Evolutionary conservation across 2,329 filamentous ascomycete genomes (phyloP), one percentile per base, ranked within the genome.

Genomic region (Sporothrix globosa): DNA sequence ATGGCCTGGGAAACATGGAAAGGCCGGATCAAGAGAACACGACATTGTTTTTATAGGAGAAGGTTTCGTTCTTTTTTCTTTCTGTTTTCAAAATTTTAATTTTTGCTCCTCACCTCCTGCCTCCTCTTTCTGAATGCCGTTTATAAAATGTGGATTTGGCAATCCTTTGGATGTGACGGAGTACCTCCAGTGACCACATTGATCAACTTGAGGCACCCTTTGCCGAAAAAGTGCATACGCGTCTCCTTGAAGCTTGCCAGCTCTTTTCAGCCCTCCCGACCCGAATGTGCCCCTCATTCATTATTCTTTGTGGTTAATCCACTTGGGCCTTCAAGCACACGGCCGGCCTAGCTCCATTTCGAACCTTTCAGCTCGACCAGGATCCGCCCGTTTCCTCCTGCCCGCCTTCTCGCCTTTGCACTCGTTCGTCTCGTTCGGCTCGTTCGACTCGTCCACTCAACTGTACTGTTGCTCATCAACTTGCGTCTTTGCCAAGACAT

Each of bases 11-110:
- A 21, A 50, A 34, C n/a, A 69, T 69, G 44, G 67, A 69, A 50
- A 5, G 24, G 67, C 48, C 48, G 67, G 67, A 50, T 58, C 53
- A 60, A 54, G 67, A 53, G 39, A 68, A 48, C 30, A 68, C 67
- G 67, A 68, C 41, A 44, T 27, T 68, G 14, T 39, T 50, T 54
- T 52, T 48, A 58, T 68, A 60, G 53, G 30, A 44, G n/a, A 54
- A 21, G 46, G 39, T 9, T 39, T 66, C 34, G 27, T 30, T 3
- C 34, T 34, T 53, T 65, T 19, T 34, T 7, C 14, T 4, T 46
- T 63, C n/a, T 5, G 21, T n/a, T n/a, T 41, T 60, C 4, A 56
- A 10, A 10, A 5, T 17, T 13, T 17, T 44, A 13, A 44, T 21
- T 17, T 48, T 19, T 48, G 14, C 6, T 48, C 44, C 44, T 19